phyloP scores from a whole-genome alignment of 2,329 filamentous ascomycete genomes.

The Celoporthe dispersa region DNA sequence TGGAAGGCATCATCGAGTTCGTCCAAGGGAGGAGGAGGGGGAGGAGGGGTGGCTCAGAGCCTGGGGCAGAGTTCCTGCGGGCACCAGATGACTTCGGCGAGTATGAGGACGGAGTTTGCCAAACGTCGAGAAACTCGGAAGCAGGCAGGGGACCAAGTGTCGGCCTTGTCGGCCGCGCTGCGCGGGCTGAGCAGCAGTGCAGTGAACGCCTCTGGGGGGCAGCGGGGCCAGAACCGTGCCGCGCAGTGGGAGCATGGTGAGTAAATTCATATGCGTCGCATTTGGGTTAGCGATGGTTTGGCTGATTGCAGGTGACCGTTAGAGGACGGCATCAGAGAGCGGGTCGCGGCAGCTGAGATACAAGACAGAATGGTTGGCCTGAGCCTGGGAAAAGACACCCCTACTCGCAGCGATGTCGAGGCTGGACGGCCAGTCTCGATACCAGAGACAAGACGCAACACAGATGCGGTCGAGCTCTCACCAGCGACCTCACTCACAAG shows the following conservation, averaged over 20 bases:
- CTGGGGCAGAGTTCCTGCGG: not conserved
- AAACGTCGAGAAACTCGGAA: not conserved
- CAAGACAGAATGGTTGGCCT: not conserved
- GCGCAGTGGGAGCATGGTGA: not conserved
- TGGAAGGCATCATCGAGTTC: not conserved
- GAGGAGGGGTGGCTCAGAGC: not conserved
- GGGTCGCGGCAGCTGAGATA: not conserved
- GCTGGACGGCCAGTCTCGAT: not conserved
- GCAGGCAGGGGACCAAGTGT: not conserved
- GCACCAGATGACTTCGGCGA: not conserved
- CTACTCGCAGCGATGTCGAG: not conserved
- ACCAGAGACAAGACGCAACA: not conserved
- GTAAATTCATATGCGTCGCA: not conserved
- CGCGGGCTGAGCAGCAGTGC: not conserved
- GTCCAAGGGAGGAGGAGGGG: not conserved
- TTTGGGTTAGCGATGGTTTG: too few relatives aligned
- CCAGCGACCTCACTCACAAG: not conserved
- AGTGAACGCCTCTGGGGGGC: not conserved
- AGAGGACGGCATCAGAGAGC: not conserved
- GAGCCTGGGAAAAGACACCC: not conserved
- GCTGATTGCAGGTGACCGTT: too few relatives aligned
- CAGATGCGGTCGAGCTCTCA: not conserved
- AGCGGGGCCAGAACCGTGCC: not conserved
- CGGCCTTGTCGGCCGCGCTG: slow-evolving; percentile 10
- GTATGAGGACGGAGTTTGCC: not conserved